These are phyloP conservation scores for Sophora flavescens DNA, from an alignment of 306 rosid species.

Conservation along the genomic window DNA sequence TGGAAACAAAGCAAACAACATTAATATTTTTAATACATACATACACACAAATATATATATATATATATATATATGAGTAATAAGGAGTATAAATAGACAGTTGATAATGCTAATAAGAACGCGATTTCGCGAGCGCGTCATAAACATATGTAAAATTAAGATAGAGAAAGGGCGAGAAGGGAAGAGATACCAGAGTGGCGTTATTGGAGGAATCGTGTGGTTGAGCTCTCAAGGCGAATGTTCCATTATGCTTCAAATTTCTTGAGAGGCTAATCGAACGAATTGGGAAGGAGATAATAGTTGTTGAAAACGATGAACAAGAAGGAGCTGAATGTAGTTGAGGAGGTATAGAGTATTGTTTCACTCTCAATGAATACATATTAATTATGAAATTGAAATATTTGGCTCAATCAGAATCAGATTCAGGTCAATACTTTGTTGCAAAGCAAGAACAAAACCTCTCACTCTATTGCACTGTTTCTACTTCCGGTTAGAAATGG, in stretches of 20 bases:
- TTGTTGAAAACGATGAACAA: conserved; percentile 36
- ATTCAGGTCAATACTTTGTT: not conserved
- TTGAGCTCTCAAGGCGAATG: conserved; percentile 40
- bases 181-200: conserved; percentile 53
- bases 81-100: too few species aligned
- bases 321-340: conserved; percentile 6
- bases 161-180: not conserved
- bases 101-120: too few species aligned
- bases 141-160: too few species aligned
- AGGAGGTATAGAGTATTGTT: conserved; percentile 50
- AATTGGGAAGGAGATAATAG: conserved; percentile 36
- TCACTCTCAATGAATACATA: conserved; percentile 49
- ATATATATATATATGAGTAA: too few species aligned
- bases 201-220: conserved; percentile 51
- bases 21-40: too few species aligned
- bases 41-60: too few species aligned
- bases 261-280: conserved; percentile 41
- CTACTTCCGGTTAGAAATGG: not conserved
- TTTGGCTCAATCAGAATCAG: not conserved
- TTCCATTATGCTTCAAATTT: conserved; percentile 42
- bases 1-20: too few species aligned
- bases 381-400: too few species aligned
- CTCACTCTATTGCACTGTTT: too few species aligned
- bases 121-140: too few species aligned
- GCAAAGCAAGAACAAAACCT: too few species aligned